Evolutionary conservation across 1,139 yeast species (phyloP).

Genomic region (Diutina scorzettiae): DNA sequence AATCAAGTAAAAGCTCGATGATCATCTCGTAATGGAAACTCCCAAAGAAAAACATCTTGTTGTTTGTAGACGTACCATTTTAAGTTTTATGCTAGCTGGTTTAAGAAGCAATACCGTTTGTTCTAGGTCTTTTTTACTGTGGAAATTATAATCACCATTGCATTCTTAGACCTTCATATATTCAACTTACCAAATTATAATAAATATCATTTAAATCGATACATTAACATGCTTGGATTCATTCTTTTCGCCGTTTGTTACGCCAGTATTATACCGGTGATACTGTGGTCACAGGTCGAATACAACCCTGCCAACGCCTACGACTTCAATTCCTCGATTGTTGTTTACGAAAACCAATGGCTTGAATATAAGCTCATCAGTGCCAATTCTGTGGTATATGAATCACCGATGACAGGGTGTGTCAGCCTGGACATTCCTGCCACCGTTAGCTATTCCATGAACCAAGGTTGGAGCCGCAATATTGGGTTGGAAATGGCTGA

Average conservation of each 20-base stretch:
- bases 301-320: background rate
- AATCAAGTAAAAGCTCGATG: conserved; percentile 90
- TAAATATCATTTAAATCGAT: no score
- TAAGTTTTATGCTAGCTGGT: no score
- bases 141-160: no score
- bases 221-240: no score
- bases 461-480: background rate
- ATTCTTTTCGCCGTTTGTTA: no score
- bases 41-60: conserved; percentile 93
- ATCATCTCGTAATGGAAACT: conserved; percentile 96
- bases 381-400: background rate
- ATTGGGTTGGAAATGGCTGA: background rate
- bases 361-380: background rate
- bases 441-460: background rate
- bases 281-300: background rate
- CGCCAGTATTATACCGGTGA: no score
- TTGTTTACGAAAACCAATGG: background rate
- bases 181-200: no score
- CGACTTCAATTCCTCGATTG: background rate
- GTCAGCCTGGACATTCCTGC: background rate
- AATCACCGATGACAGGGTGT: background rate
- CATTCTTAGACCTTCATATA: no score
- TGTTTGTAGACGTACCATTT: no score
- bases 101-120: no score
- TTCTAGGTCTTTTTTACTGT: no score